Evolutionary conservation across 148 eudicot genomes (phyloP), one percentile per base, ranked within the genome.

Genomic region (Arbutus unedo): DNA sequence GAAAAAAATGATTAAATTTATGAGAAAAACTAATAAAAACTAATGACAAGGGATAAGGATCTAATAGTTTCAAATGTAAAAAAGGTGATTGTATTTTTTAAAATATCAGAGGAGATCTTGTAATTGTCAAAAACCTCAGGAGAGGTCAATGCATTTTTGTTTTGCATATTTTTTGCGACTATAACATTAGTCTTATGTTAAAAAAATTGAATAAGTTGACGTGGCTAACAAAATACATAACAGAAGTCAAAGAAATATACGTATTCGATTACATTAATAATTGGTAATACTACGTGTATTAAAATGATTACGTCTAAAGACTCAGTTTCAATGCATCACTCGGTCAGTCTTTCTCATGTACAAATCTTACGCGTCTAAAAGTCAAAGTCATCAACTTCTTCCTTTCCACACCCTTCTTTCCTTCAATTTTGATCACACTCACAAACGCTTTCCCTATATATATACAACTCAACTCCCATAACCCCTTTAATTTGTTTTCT

Each of bases 351-450:
- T 43, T 66, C 47, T 59, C 8, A 7, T 4, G 8, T 11, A 18
- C 49, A 62, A 21, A 14, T 25, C 82, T 64, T 49, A 80, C 82
- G 82, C 82, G 82, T 49, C 48, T 25, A 2, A 9, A 80, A 64
- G 82, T 80, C 82, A 80, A 66, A 80, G 59, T 64, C 74, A 0
- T 49, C 57, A 25, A 0, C 48, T 66, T 15, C 38, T 57, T 15
- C 54, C 43, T 15, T 11, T 66, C 71, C 71, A 31, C 10, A 19
- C 81, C 51, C 8, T 51, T 59, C 70, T 11, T 21, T n/a, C 54
- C 6, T 31, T 8, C 8, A 8, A 1, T 11, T 31, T 38, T 3
- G 6, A 18, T 19, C 10, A 44, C n/a, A 5, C 38, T 11, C 18
- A 44, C n/a, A 5, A 70, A 3, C 4, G 4, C 74, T 2, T 0